These are phyloP conservation scores for Candida sanyaensis DNA, from an alignment of 1,139 yeast genomes.

Conservation along the genomic window DNA sequence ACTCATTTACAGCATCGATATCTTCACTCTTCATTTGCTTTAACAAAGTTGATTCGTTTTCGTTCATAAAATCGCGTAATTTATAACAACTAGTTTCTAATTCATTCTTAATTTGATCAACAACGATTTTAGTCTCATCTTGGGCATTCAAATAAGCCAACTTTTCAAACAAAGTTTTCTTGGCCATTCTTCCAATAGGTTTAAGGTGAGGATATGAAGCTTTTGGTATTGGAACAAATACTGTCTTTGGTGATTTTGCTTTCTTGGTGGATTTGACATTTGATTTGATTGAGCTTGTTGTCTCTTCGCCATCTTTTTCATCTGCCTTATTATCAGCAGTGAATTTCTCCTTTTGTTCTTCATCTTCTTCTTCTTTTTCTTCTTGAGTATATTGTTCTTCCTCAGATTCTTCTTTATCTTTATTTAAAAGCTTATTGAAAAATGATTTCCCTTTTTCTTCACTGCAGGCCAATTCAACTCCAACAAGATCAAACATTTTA, in stretches of 20 bases:
- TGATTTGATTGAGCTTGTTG: slow-evolving; percentile 18
- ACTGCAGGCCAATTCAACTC: slow-evolving; percentile 44
- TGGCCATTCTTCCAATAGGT: slow-evolving; percentile 48
- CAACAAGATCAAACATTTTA: slow-evolving; percentile 49
- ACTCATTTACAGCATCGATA: slow-evolving; percentile 21
- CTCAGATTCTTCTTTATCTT: slow-evolving; percentile 14
- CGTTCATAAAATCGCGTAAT: slow-evolving; percentile 54
- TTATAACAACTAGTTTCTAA: slow-evolving; percentile 62
- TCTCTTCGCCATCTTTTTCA: slow-evolving; percentile 15
- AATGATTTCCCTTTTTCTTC: slow-evolving; percentile 15
- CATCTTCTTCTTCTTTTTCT: slow-evolving; percentile 10
- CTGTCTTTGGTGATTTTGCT: slow-evolving; percentile 21
- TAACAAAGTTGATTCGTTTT: slow-evolving; percentile 42
- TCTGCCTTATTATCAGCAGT: slow-evolving; percentile 6
- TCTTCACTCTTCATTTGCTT: slow-evolving; percentile 36
- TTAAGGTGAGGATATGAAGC: slow-evolving; percentile 39
- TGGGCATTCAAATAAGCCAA: slow-evolving; percentile 36
- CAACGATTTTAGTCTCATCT: slow-evolving; percentile 48
- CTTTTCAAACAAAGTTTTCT: slow-evolving; percentile 29
- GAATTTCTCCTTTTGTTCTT: slow-evolving; percentile 15
- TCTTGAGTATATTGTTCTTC: slow-evolving; percentile 4
- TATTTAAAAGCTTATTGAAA: slow-evolving; percentile 9
- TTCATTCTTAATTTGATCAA: slow-evolving; percentile 53
- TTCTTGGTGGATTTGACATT: slow-evolving; percentile 15
- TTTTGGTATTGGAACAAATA: slow-evolving; percentile 23